Percentiles rank a stretch among this genome's conserved stretches.
Evolutionary conservation across 108 stramenopile species (phyloP).

Genomic region (Skeletonema grethae): DNA sequence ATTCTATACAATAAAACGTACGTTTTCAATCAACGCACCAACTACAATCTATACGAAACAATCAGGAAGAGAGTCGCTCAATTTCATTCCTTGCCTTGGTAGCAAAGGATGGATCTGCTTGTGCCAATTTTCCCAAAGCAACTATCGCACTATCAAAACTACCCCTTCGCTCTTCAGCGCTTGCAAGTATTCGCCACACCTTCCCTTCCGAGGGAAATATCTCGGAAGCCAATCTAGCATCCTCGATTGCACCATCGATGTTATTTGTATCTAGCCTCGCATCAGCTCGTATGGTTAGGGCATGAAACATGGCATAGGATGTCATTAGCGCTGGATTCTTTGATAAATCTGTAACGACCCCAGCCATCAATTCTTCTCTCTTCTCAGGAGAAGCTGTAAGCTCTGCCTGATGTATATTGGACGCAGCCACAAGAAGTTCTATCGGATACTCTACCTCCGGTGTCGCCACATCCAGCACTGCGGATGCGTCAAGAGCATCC

Average conservation of each 20-base stretch:
- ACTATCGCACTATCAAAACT: conserved; percentile 23
- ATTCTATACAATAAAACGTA: background rate
- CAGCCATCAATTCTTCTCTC: conserved; percentile 37
- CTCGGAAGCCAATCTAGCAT: conserved; percentile 34
- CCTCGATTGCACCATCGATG: conserved; percentile 34
- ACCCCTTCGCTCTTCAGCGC: conserved; percentile 38
- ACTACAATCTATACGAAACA: background rate
- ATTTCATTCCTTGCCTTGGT: conserved; percentile 48
- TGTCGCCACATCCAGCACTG: conserved; percentile 36
- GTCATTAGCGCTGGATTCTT: conserved; percentile 26
- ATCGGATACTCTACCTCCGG: conserved; percentile 28
- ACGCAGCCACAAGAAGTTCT: conserved; percentile 41
- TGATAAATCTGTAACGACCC: conserved; percentile 24
- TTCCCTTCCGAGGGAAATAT: conserved; percentile 27
- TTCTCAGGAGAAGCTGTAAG: conserved; percentile 10
- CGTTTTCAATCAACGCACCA: background rate
- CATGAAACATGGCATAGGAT: conserved; percentile 42
- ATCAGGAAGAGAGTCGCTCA: conserved; percentile 21
- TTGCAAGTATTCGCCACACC: conserved; percentile 46
- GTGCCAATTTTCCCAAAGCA: conserved; percentile 24
- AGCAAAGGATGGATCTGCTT: conserved; percentile 45
- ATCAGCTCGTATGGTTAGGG: conserved; percentile 39
- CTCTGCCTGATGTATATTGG: conserved; percentile 28
- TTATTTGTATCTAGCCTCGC: conserved; percentile 37
- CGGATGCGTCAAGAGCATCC: conserved; percentile 39